phyloP scores from a whole-genome alignment of 164 flowering plant species.

The Vitis cinerea region DNA sequence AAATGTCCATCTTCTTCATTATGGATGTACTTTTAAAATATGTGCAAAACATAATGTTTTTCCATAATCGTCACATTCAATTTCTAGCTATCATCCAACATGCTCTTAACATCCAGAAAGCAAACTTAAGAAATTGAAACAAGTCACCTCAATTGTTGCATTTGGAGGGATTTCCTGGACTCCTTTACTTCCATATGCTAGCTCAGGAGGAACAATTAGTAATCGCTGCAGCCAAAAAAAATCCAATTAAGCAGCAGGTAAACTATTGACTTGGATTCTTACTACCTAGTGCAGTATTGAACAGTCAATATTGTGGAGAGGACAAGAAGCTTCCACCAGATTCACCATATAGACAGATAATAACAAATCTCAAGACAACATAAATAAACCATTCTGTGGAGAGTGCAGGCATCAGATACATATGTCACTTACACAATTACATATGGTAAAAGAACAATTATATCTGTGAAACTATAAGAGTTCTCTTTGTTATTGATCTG shows the following conservation, averaged over 20 bases:
- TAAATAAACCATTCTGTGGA: neutral
- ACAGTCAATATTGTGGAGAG: no score
- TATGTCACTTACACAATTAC: neutral
- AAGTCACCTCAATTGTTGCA: constrained; percentile 87
- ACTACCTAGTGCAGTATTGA: neutral
- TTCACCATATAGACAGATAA: neutral
- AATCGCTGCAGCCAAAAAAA: constrained; percentile 49
- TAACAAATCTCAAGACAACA: neutral
- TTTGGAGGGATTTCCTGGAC: constrained; percentile 98
- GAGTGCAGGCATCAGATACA: neutral
- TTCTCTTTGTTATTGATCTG: neutral
- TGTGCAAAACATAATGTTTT: neutral
- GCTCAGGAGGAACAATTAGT: constrained; percentile 88
- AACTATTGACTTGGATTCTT: no score
- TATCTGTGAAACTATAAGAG: neutral
- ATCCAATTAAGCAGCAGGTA: neutral
- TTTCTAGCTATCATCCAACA: neutral
- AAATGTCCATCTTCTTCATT: neutral
- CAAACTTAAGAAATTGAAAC: neutral
- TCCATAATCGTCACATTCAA: neutral
- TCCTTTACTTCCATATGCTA: constrained; percentile 95
- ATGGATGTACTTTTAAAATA: neutral
- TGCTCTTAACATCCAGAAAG: neutral
- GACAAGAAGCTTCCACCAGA: neutral
- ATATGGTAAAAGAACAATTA: neutral